A percentile compares a stretch with the other conserved stretches of the same genome.
Evolutionary conservation across 805 yeast genomes (phyloP).

Genomic region (Cyberlindnera sargentensis): DNA sequence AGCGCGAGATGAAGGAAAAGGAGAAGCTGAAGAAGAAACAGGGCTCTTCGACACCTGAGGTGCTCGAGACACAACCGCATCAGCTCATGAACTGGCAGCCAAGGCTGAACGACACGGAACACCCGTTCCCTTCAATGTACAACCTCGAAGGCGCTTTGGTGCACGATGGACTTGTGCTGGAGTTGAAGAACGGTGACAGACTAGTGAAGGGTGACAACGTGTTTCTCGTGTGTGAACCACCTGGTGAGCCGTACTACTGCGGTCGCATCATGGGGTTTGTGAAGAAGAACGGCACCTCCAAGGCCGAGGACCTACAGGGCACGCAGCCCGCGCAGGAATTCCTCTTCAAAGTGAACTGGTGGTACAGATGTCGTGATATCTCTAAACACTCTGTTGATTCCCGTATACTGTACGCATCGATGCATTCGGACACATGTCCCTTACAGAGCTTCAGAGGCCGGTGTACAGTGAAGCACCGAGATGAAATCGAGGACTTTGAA

Average conservation of each 20-base stretch:
- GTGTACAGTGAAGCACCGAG: conserved; percentile 61
- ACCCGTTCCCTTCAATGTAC: conserved; percentile 28
- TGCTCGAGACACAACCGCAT: conserved; percentile 9
- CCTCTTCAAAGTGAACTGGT: conserved; percentile 78
- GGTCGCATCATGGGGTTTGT: conserved; percentile 78
- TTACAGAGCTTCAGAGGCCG: conserved; percentile 66
- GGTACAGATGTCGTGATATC: conserved; percentile 81
- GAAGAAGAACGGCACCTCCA: conserved; percentile 26
- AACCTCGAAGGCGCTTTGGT: conserved; percentile 34
- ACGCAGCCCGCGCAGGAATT: conserved; percentile 45
- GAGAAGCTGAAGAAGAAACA: conserved; percentile 7
- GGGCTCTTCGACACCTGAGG: conserved; percentile 8
- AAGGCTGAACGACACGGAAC: conserved; percentile 1
- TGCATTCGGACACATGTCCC: conserved; percentile 84
- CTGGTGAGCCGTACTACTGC: conserved; percentile 89
- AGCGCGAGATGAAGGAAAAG: conserved; percentile 2
- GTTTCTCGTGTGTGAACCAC: conserved; percentile 84
- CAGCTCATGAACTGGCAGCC: conserved; percentile 22
- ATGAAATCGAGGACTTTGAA: conserved; percentile 49
- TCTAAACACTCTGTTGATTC: conserved; percentile 62
- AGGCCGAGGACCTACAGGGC: conserved; percentile 14
- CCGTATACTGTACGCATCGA: conserved; percentile 71
- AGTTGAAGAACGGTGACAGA: conserved; percentile 14
- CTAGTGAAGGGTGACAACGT: conserved; percentile 46
- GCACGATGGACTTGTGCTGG: conserved; percentile 16